Conservation (phyloP, 225 moss, liverwort and hornwort genomes). For the Polytrichum commune region DNA sequence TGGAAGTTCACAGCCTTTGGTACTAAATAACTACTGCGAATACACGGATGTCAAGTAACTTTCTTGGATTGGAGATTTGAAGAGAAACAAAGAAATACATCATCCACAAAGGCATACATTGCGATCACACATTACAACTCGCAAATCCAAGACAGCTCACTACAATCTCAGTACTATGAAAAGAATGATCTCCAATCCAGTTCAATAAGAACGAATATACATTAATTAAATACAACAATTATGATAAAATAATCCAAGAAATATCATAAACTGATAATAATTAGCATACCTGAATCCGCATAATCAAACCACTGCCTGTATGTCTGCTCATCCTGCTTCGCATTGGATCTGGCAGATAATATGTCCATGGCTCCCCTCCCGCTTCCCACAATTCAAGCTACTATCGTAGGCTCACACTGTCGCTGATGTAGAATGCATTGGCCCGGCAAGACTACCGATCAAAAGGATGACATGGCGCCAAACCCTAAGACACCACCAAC, state of each 20-base stretch:
- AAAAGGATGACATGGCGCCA: too few species aligned
- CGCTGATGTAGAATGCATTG: not conserved
- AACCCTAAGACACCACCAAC: too few species aligned
- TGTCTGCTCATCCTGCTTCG: slow-evolving; percentile 80
- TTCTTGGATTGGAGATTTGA: not conserved
- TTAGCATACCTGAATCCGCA: slow-evolving; percentile 69
- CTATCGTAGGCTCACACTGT: not conserved
- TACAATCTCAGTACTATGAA: too few species aligned
- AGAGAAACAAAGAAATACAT: not conserved
- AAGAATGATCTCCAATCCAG: too few species aligned
- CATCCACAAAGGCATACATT: not conserved
- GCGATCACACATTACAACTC: not conserved
- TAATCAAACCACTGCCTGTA: slow-evolving; percentile 91
- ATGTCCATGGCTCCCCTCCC: slow-evolving; percentile 63
- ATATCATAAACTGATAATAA: too few species aligned
- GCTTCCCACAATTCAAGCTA: not conserved
- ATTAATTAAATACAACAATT: too few species aligned
- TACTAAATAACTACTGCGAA: too few species aligned
- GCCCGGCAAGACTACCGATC: not conserved
- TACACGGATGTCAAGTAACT: not conserved
- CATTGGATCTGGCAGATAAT: slow-evolving; percentile 59
- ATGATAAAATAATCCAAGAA: too few species aligned
- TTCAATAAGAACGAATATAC: too few species aligned
- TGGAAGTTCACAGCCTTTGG: too few species aligned
- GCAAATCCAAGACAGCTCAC: not conserved